These are phyloP conservation scores for Didymella glomerata DNA, from an alignment of 2,329 filamentous ascomycete species.

Conservation along the genomic window DNA sequence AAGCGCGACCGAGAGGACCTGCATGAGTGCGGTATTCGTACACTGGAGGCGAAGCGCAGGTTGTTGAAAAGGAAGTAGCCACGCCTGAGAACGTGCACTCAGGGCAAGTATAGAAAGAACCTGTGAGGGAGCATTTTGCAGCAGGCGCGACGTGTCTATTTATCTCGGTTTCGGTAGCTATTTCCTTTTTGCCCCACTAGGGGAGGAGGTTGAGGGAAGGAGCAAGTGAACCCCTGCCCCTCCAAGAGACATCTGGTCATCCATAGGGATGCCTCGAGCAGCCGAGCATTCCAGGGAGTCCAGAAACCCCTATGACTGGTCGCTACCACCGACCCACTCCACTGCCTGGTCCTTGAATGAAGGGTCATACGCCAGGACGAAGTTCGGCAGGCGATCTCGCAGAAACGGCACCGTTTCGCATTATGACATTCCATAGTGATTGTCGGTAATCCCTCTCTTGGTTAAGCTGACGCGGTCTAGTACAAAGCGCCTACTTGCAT, in stretches of 20 bases:
- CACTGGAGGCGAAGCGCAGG: conserved; percentile 1
- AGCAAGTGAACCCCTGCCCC: conserved; percentile 19
- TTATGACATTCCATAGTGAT: conserved; percentile 20
- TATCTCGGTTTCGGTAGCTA: conserved; percentile 8
- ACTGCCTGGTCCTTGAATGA: conserved; percentile 22
- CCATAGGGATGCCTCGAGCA: conserved; percentile 20
- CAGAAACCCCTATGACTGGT: conserved; percentile 26
- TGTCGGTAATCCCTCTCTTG: conserved; percentile 21
- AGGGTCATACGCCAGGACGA: conserved; percentile 33
- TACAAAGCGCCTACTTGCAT: conserved; percentile 17
- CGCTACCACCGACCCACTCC: conserved; percentile 14
- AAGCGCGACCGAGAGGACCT: conserved; percentile 33
- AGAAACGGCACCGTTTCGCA: conserved; percentile 16
- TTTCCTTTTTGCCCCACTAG: conserved; percentile 14
- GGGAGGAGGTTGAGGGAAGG: conserved; percentile 12
- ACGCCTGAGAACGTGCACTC: not conserved
- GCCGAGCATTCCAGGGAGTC: conserved; percentile 19
- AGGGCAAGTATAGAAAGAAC: not conserved
- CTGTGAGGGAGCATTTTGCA: conserved; percentile 2
- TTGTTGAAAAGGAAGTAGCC: not conserved
- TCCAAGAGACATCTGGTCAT: conserved; percentile 25
- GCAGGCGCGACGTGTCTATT: conserved; percentile 20
- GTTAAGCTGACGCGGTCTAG: conserved; percentile 18
- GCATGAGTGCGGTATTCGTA: conserved; percentile 28
- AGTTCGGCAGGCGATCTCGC: conserved; percentile 14